Evolutionary conservation across 1,139 yeast genomes (phyloP), one percentile per base, ranked within the genome.

Genomic region (Debaryomycetaceae sp.): DNA sequence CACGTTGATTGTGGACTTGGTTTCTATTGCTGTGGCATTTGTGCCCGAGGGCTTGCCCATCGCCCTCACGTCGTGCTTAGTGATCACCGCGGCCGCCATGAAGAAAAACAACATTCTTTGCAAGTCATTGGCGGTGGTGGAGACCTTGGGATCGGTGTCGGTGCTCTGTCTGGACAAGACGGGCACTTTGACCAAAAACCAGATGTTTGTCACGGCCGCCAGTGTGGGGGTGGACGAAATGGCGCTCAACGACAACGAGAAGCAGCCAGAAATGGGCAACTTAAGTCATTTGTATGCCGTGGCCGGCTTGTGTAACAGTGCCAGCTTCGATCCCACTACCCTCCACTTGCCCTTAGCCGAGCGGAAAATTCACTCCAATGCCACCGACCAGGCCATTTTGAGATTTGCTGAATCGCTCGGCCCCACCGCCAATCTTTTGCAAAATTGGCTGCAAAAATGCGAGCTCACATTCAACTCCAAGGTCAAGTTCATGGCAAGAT

Each of bases 391-490:
- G 30, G 73, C 76, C 4, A 48, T 66, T 14, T 49, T 61, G 32
- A 49, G 61, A 29, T 67, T 61, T 43, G 61, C 64, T 10, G 58
- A 56, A 40, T 43, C 10, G 32, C 45, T 17, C 38, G 43, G 11
- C 32, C 44, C 31, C 29, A 45, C 34, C 4, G 36, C 34, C 13
- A 22, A 34, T 18, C 23, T 44, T 29, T 30, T 30, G 18, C 20
- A 34, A 27, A 35, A 32, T 15, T 57, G 60, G 60, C 28, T 19
- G n/a, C 47, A 49, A 31, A 42, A 44, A 10, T 47, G 53, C 17
- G 67, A 64, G 32, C 46, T 69, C 12, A 52, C 69, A 2, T 71
- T 71, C 53, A 68, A 65, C 43, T 69, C 75, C 11, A 68, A 65
- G 39, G 62, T 61, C 40, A 71, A 71, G 46, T 70, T 52, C 45